phyloP scores from a whole-genome alignment of 1,284 basidiomycete genomes.

The Cystobasidium sp. region DNA sequence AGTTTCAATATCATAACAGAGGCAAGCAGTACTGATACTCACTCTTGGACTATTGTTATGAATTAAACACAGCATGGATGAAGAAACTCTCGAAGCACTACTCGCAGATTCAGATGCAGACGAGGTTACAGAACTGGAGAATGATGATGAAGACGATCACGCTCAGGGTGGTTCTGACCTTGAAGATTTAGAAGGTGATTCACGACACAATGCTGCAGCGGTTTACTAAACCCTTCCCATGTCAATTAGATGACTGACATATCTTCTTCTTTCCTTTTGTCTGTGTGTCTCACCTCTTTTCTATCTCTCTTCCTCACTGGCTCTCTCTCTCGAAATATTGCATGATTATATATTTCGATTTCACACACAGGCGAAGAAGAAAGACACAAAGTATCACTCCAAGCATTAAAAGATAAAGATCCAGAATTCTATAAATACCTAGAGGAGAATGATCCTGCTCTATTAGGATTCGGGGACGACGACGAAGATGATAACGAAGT shows the following conservation, averaged over 20 bases:
- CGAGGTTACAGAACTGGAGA: slow-evolving; percentile 57
- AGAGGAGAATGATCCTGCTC: slow-evolving; percentile 89
- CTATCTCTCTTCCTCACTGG: too few species aligned
- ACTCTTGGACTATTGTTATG: too few species aligned
- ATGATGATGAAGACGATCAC: slow-evolving; percentile 60
- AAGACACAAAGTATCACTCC: slow-evolving; percentile 77
- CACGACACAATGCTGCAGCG: slow-evolving; percentile 4
- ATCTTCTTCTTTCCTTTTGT: too few species aligned
- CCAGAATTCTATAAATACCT: slow-evolving; percentile 99
- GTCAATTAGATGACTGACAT: background rate
- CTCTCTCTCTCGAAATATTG: background rate
- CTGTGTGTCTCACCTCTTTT: too few species aligned
- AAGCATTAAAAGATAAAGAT: slow-evolving; percentile 89
- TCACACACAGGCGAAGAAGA: slow-evolving; percentile 47
- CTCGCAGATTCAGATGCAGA: slow-evolving; percentile 56
- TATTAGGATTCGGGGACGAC: slow-evolving; percentile 71
- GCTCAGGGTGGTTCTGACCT: slow-evolving; percentile 55
- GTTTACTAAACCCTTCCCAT: background rate
- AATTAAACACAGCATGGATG: background rate
- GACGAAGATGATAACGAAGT: slow-evolving; percentile 51
- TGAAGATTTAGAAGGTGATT: slow-evolving; percentile 72
- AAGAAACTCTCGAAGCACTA: slow-evolving; percentile 27
- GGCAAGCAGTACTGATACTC: slow-evolving; percentile 31
- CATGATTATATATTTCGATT: background rate
- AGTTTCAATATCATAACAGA: slow-evolving; percentile 46